Conservation (phyloP, 73 alveolate genomes). For the Symbiodinium pilosum region DNA sequence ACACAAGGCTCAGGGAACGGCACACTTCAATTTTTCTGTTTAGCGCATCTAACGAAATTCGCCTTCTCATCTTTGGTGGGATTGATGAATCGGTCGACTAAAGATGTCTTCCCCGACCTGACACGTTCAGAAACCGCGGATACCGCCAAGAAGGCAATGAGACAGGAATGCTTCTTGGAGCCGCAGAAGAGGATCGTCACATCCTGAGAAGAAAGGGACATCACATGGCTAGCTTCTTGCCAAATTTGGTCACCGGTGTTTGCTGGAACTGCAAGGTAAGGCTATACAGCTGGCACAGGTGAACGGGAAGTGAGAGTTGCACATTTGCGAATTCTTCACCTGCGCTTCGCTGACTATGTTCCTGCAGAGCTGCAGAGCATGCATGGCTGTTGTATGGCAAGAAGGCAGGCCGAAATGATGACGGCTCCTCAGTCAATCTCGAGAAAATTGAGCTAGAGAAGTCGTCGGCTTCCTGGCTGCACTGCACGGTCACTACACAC, state of each 20-base stretch:
- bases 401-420: too few species aligned
- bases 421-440: conserved; percentile 27
- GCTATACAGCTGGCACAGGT: too few species aligned
- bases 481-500: background rate
- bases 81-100: conserved; percentile 71
- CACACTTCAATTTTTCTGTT: background rate
- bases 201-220: background rate
- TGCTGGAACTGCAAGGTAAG: too few species aligned
- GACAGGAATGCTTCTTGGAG: conserved; percentile 23
- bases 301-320: too few species aligned
- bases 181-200: conserved; percentile 84
- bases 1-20: background rate
- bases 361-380: background rate
- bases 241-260: too few species aligned
- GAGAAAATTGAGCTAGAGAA: conserved; percentile 46
- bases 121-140: background rate
- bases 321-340: conserved; percentile 62
- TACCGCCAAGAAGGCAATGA: background rate
- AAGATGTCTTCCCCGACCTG: conserved; percentile 72
- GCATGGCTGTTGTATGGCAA: background rate
- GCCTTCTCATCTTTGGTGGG: conserved; percentile 90
- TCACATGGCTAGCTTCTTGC: too few species aligned
- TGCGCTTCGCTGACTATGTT: conserved; percentile 8
- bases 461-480: conserved; percentile 52
- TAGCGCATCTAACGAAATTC: background rate